Conservation (phyloP, 2,329 filamentous ascomycete genomes). For the Fusarium buharicum region DNA sequence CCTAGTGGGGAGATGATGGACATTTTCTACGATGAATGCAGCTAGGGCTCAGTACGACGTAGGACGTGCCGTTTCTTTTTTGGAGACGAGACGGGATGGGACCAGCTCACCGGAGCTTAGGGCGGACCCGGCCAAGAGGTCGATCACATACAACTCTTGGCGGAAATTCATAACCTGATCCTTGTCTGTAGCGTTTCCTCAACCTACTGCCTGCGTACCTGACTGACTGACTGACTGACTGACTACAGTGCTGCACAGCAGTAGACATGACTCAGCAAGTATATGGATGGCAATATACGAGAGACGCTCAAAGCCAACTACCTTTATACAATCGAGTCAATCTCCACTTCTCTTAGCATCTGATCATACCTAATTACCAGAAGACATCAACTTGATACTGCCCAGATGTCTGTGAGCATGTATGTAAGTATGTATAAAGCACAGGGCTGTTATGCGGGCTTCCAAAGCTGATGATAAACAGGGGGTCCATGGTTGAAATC, state of each 20-base stretch:
- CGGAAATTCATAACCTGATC: conserved; percentile 19
- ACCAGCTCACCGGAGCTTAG: conserved; percentile 22
- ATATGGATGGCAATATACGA: too few relatives aligned
- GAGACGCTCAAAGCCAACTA: neutral
- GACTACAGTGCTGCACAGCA: neutral
- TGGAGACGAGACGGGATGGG: conserved; percentile 23
- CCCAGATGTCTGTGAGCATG: too few relatives aligned
- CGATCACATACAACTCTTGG: conserved; percentile 21
- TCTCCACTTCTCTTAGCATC: neutral
- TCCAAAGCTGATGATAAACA: neutral
- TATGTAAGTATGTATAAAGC: too few relatives aligned
- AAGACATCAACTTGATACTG: too few relatives aligned
- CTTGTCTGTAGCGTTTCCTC: too few relatives aligned
- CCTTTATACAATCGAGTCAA: neutral
- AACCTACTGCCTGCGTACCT: neutral
- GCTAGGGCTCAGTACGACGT: conserved; percentile 17
- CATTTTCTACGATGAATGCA: conserved; percentile 14
- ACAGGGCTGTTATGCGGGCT: neutral
- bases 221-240: neutral
- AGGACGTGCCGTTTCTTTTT: conserved; percentile 17
- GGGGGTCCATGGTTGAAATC: neutral
- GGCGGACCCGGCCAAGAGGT: conserved; percentile 4
- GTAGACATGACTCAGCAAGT: neutral
- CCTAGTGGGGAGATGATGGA: conserved; percentile 17
- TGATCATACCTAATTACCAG: too few relatives aligned